Evolutionary conservation across 2,329 filamentous ascomycete species (phyloP).

Genomic region (Didymellaceae sp.): DNA sequence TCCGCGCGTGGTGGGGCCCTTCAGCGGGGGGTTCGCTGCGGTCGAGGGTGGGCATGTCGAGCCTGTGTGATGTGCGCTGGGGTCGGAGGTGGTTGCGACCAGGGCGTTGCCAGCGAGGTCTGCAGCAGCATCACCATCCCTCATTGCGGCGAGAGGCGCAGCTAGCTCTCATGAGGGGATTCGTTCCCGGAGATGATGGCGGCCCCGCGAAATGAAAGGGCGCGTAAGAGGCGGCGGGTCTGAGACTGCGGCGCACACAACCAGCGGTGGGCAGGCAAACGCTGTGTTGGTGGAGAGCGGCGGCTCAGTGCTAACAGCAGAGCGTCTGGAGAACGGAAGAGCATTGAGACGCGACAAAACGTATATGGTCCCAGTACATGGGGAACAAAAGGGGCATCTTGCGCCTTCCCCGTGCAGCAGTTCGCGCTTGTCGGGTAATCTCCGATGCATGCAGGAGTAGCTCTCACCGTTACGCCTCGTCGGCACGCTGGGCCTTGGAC

Average conservation of each 20-base stretch:
- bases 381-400: conserved; percentile 11
- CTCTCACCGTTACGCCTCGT: conserved; percentile 30
- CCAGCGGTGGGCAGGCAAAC: conserved; percentile 11
- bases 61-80: conserved; percentile 4
- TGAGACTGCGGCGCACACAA: conserved; percentile 24
- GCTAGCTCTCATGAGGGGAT: conserved; percentile 39
- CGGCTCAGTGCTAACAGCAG: conserved; percentile 18
- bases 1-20: conserved; percentile 37
- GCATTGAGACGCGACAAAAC: conserved; percentile 11
- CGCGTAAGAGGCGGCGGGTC: conserved; percentile 20
- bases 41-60: conserved; percentile 17
- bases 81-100: conserved; percentile 19
- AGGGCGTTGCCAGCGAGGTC: conserved; percentile 29
- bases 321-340: conserved; percentile 26
- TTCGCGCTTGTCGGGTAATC: conserved; percentile 16
- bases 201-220: conserved; percentile 41
- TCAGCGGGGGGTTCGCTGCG: conserved; percentile 22
- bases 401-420: conserved; percentile 10
- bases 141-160: conserved; percentile 40
- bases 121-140: conserved; percentile 35
- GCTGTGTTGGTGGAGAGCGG: conserved; percentile 16
- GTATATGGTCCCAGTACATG: conserved; percentile 15
- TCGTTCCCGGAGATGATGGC: conserved; percentile 31
- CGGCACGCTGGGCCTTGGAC: conserved; percentile 30
- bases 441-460: conserved; percentile 18